These are phyloP conservation scores for Austropuccinia psidii DNA, from an alignment of 1,284 basidiomycete genomes.

Conservation along the genomic window DNA sequence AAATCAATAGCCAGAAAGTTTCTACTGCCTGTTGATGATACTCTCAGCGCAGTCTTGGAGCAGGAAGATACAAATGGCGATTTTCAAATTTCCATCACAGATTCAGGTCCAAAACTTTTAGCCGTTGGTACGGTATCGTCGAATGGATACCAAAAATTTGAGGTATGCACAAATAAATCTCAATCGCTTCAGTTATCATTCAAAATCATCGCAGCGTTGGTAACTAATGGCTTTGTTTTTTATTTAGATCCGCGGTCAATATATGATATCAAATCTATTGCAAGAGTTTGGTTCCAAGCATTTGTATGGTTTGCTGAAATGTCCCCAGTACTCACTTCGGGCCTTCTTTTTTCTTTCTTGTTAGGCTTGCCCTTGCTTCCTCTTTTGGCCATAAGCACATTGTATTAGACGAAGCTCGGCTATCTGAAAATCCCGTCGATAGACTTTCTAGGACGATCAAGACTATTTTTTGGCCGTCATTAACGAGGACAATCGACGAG, in stretches of 20 bases:
- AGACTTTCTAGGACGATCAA: slow-evolving; percentile 96
- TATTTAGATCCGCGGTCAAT: slow-evolving; percentile 62
- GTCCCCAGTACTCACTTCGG: no score
- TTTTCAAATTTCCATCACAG: slow-evolving; percentile 84
- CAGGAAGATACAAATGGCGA: slow-evolving; percentile 98
- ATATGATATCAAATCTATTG: slow-evolving; percentile 97
- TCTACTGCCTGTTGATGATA: slow-evolving; percentile 97
- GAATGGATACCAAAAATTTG: slow-evolving; percentile 95
- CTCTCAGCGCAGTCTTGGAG: slow-evolving; percentile 87
- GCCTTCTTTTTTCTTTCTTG: neutral
- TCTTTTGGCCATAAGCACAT: slow-evolving; percentile 92
- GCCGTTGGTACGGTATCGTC: slow-evolving; percentile 90
- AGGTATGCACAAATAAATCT: slow-evolving; percentile 66
- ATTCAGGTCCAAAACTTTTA: slow-evolving; percentile 94
- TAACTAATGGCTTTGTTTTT: neutral
- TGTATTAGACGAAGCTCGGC: slow-evolving; percentile 89
- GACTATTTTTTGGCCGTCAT: slow-evolving; percentile 94
- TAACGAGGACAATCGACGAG: slow-evolving; percentile 92
- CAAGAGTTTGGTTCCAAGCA: slow-evolving; percentile 68
- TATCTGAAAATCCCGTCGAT: slow-evolving; percentile 95
- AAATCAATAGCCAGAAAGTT: slow-evolving; percentile 60
- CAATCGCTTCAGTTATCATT: neutral
- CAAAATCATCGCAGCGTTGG: neutral
- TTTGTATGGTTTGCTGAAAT: neutral
- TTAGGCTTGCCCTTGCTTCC: slow-evolving; percentile 73